Evolutionary conservation across 805 yeast genomes (phyloP), one percentile per base, ranked within the genome.

Genomic region (Yamadazyma tumulicola): DNA sequence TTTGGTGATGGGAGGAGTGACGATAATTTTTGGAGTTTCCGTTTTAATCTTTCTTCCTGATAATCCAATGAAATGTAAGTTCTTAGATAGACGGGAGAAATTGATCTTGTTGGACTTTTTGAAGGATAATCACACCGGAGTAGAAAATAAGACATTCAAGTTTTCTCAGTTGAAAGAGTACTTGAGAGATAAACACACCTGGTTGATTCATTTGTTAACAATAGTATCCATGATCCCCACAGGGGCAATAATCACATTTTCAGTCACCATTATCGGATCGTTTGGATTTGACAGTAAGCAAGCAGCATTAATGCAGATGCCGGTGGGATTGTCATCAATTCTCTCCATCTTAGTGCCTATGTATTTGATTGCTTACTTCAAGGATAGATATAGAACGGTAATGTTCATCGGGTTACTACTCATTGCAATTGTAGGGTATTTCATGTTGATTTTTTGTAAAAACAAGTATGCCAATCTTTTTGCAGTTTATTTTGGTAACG

Each of bases 261-360:
- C 77, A 28, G 70, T 67, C 6, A 68, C 77, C 0, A 70, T 74
- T 27, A 74, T 75, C n/a, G 55, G 58, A 7, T 61, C 75, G 7
- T 72, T 75, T 46, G 79, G 79, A 3, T 75, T 71, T 44, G 60
- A 62, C 31, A 51, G 47, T 28, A 57, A 68, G 36, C 48, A 64
- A 34, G 62, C 77, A 5, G 73, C 78, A 2, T 49, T 74, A 19
- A 53, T 74, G 46, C 81, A 77, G 50, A 64, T 74, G 61, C 83
- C 84, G 3, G 70, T 75, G 25, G 81, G 83, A 45, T 66, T 74
- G 5, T 64, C 74, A 21, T 72, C 63, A 8, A 52, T 63, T 17
- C 40, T 60, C 10, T 51, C 60, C 5, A 62, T 63, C 26, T 29
- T 55, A 16, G 41, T 51, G 22, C 60, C 59, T 6, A 61, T 64